Conservation (phyloP, 331 rosid species). For the Acacia pycnantha region DNA sequence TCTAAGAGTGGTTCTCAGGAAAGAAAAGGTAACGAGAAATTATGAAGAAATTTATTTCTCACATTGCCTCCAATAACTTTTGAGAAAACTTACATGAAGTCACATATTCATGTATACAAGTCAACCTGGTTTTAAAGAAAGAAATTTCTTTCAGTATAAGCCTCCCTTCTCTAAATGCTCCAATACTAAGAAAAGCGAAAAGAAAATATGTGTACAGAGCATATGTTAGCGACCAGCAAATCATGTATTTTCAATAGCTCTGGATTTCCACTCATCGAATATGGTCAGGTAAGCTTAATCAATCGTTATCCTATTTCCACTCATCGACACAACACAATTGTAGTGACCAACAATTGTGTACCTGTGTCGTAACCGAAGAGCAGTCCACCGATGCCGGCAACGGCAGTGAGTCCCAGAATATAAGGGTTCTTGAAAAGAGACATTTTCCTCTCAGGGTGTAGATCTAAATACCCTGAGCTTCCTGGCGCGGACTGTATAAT, state of each 20-base stretch:
- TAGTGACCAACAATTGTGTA: neutral
- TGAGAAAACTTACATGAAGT: too few species aligned
- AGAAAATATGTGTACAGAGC: neutral
- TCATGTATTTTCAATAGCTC: neutral
- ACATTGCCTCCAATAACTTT: too few species aligned
- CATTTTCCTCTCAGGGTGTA: constrained; percentile 36
- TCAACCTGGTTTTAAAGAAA: too few species aligned
- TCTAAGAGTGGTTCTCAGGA: neutral
- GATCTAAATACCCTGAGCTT: constrained; percentile 42
- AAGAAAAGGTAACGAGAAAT: too few species aligned
- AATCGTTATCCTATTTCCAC: neutral
- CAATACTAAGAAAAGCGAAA: neutral
- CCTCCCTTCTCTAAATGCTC: neutral
- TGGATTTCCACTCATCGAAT: neutral
- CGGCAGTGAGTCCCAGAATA: constrained; percentile 41
- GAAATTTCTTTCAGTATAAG: neutral
- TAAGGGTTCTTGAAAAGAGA: constrained; percentile 37
- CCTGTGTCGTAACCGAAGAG: constrained; percentile 56
- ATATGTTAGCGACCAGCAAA: neutral
- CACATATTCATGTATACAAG: too few species aligned
- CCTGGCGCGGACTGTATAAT: constrained; percentile 28
- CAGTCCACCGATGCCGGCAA: constrained; percentile 45
- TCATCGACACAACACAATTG: neutral
- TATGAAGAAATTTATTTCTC: too few species aligned
- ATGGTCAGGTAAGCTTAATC: neutral